Conservation (phyloP, 139 green algal genomes). For the Pleodorina starrii region DNA sequence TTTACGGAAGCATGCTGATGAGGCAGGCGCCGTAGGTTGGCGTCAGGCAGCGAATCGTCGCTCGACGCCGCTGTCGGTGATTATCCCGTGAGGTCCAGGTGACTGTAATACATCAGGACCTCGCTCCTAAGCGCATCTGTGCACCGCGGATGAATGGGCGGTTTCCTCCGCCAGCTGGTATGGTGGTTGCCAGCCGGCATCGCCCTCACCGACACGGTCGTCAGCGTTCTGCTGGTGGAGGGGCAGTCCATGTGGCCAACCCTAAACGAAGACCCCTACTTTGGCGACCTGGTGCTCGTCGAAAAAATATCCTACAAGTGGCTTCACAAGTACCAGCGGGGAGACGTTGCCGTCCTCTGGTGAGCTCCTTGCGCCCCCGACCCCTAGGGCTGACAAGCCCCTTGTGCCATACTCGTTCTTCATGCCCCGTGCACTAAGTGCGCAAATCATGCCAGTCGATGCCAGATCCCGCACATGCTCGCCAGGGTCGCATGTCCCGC, state of each 20-base stretch:
- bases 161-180: conserved; percentile 51
- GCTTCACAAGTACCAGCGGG: conserved; percentile 68
- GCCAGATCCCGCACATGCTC: too few relatives aligned
- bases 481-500: too few relatives aligned
- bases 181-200: conserved; percentile 59
- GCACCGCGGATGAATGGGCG: conserved; percentile 41
- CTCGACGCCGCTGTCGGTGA: background rate
- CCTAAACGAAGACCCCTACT: conserved; percentile 58
- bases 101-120: background rate
- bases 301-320: conserved; percentile 77
- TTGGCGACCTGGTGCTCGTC: conserved; percentile 72
- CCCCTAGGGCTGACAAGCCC: too few relatives aligned
- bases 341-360: conserved; percentile 79
- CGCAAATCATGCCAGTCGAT: too few relatives aligned
- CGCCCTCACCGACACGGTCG: conserved; percentile 55
- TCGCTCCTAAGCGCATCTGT: background rate
- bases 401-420: too few relatives aligned
- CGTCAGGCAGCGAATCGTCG: background rate
- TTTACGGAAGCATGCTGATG: background rate
- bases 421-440: too few relatives aligned
- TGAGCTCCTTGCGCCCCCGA: conserved; percentile 49
- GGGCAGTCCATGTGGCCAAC: conserved; percentile 74
- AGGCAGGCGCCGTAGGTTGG: background rate
- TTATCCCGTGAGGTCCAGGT: background rate
- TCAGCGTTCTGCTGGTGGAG: conserved; percentile 62